Evolutionary conservation across 2,329 filamentous ascomycete species (phyloP), one percentile per base, ranked within the genome.

Genomic region (Claviceps monticola): DNA sequence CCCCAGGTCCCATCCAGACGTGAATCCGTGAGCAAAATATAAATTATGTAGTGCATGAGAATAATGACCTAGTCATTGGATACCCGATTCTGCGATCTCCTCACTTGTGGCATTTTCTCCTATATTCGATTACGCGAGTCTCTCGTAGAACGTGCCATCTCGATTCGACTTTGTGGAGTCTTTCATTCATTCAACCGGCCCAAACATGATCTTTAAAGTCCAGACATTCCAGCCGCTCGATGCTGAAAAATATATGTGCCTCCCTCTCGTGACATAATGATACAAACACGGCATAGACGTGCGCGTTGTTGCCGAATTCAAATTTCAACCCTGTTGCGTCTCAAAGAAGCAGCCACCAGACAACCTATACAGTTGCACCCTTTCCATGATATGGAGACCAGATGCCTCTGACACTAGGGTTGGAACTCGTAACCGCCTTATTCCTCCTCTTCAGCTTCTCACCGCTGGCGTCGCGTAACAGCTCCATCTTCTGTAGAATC

Each of bases 401-500:
- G 55, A 86, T 70, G 58, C 82, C 82, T 72, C 82, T 76, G 50
- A 86, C 81, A 69, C 80, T 82, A 57, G 77, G 71, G 64, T 78
- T 83, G 64, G 76, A 75, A 66, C 80, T 83, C 56, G 70, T 74
- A 49, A 85, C 79, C 9, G 82, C 76, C 70, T 83, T 84, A 64
- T 73, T 80, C 54, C 75, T 72, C 60, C 68, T 74, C 70, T 72
- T 79, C 62, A 86, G 67, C 74, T 85, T 87, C 68, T 88, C 84
- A 54, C 87, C 87, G 59, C 77, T 89, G 21, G 84, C 80, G 65
- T 88, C 81, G 54, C 85, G 76, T 60, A 93, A 65, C 55, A 88
- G 67, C 64, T 86, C 76, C 0, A 78, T 82, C 74, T 96, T 96
- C 64, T 88, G 75, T 51, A 90, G 66, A 39, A 98, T 84, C 66